Base-by-base conservation (phyloP, 2,329 filamentous ascomycete genomes). In the Diaporthe citriasiana region DNA sequence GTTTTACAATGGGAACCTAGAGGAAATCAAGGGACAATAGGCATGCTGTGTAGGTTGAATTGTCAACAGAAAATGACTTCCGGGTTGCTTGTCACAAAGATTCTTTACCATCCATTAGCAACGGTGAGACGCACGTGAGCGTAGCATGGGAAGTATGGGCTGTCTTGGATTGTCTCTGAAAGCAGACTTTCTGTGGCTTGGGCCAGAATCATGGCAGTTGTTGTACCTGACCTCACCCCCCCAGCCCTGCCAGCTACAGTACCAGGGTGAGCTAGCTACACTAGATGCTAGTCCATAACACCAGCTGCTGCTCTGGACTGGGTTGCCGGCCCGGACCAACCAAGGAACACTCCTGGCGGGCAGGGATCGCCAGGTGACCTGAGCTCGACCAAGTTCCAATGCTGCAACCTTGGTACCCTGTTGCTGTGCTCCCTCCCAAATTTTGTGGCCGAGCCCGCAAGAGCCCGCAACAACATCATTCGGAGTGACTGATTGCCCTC, bases 361-460 rank as follows among this genome's bases (percentile, higher is more conserved):
- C 71, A 68, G 55, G 72, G 72, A 60, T 33, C 72, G 10, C 55
- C 12, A 1, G 6, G 40, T 71, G 72, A 59, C 40, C 72, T 56
- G 65, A 73, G 72, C 72, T 70, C 33, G 19, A 40, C 33, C 47
- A 19, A 51, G 30, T 66, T 51, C 63, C 63, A 66, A 66, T 66
- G 63, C 63, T 51, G 63, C 63, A n/a, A 68, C 63, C 63, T 68
- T 53, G 33, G 63, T 68, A 68, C 63, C 63, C 63, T 53, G 45
- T 53, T 47, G 27, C 47, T 68, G 47, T 68, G 47, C 60, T 68
- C 47, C 63, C 63, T 68, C 60, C 73, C 42, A 72, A 74, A 74
- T 72, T 74, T 74, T 72, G 70, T 74, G 70, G 73, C 73, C 73
- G 70, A 74, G 55, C 73, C 69, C 63, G 73, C 73, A 72, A 35